phyloP scores from a whole-genome alignment of 306 rosid genomes.

The Arachis hypogaea region DNA sequence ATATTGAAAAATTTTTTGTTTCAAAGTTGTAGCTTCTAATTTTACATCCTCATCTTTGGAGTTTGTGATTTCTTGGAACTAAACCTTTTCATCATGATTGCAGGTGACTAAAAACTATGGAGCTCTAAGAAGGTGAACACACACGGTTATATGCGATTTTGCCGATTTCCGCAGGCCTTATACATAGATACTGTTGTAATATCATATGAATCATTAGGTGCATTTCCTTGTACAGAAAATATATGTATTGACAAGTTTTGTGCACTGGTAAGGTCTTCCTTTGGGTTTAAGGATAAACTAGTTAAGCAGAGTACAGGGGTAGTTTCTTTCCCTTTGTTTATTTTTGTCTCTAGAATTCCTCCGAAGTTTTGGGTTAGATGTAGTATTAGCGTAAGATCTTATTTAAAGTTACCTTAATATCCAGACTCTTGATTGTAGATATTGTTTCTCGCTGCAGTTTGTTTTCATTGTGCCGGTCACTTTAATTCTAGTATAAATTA shows the following conservation, averaged over 20 bases:
- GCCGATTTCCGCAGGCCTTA: conserved; percentile 17
- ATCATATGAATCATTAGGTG: conserved; percentile 24
- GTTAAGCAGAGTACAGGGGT: conserved; percentile 18
- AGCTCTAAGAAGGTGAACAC: conserved; percentile 70
- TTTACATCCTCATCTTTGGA: background rate
- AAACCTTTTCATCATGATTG: conserved; percentile 35
- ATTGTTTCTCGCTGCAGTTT: background rate
- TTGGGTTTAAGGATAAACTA: conserved; percentile 19
- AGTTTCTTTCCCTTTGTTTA: background rate
- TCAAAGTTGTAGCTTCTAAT: conserved; percentile 17
- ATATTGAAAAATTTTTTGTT: conserved; percentile 16
- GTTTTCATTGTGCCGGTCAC: too few relatives aligned
- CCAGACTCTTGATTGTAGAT: too few relatives aligned
- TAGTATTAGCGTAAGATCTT: background rate
- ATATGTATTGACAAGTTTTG: background rate
- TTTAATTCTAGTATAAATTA: too few relatives aligned
- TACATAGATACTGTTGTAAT: background rate
- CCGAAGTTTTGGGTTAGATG: background rate
- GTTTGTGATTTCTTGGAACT: conserved; percentile 31
- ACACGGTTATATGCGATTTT: background rate
- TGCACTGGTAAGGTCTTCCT: conserved; percentile 20
- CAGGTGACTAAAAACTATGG: conserved; percentile 95
- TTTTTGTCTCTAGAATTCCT: background rate
- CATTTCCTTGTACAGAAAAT: conserved; percentile 24
- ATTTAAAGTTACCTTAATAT: background rate